Evolutionary conservation across 495 filamentous ascomycete species (phyloP).

Genomic region (Penicillium mononematosum): DNA sequence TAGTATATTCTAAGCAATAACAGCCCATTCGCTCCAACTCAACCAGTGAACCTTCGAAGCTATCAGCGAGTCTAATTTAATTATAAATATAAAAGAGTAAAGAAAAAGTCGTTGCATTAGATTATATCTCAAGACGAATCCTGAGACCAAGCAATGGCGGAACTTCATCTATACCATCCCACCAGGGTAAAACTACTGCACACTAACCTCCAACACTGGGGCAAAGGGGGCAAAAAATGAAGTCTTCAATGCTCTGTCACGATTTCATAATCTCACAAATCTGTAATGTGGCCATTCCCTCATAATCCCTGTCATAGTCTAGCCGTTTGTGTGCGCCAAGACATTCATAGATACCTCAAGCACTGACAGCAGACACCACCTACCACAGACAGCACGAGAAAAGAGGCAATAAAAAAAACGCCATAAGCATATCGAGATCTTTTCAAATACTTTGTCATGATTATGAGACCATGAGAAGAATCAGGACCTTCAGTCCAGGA

Average conservation of each 20-base stretch:
- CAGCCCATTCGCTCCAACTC: too few species aligned
- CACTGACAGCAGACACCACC: background rate
- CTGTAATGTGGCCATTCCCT: background rate
- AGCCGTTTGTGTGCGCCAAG: slow-evolving; percentile 6
- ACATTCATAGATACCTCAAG: slow-evolving; percentile 3
- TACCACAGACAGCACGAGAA: background rate
- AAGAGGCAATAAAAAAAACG: background rate
- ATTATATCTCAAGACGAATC: background rate
- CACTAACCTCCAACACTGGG: background rate
- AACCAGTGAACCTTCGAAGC: too few species aligned
- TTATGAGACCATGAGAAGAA: background rate
- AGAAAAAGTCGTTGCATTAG: background rate
- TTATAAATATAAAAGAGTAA: too few species aligned
- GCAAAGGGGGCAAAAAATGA: background rate
- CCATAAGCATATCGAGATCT: background rate
- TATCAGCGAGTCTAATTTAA: too few species aligned
- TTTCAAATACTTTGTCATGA: slow-evolving; percentile 5
- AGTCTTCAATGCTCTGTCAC: background rate
- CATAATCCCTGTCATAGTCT: background rate
- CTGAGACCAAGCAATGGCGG: background rate
- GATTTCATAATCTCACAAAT: slow-evolving; percentile 1
- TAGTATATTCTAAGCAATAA: too few species aligned
- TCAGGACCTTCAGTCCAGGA: background rate
- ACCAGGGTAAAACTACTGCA: background rate
- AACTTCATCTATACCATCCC: background rate